phyloP scores from a whole-genome alignment of 1,284 basidiomycete species.

The Coniferiporia weirii region DNA sequence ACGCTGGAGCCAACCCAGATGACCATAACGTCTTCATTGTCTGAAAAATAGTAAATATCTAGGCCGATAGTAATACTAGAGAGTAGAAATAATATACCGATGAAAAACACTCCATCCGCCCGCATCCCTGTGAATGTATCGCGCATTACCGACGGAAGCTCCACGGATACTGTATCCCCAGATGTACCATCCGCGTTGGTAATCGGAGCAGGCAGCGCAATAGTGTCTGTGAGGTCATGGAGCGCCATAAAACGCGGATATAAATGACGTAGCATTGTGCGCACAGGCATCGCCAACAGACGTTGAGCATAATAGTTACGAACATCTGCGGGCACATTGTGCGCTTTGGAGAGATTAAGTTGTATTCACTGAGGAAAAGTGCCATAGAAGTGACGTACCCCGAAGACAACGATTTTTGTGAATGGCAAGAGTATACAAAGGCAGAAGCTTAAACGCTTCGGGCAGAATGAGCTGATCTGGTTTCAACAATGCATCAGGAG shows the following conservation, averaged over 20 bases:
- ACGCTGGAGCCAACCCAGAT: slow-evolving; percentile 88
- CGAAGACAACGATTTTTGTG: slow-evolving; percentile 92
- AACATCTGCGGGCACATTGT: slow-evolving; percentile 89
- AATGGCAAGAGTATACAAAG: slow-evolving; percentile 80
- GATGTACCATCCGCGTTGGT: not conserved
- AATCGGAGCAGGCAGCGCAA: slow-evolving; percentile 47
- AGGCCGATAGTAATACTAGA: not conserved
- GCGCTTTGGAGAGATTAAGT: slow-evolving; percentile 40
- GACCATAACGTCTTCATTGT: slow-evolving; percentile 88
- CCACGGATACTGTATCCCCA: not conserved
- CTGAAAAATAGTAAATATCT: slow-evolving; percentile 35
- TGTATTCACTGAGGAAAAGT: not conserved
- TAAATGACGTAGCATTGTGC: slow-evolving; percentile 71
- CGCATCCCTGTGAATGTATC: slow-evolving; percentile 87
- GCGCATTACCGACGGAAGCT: slow-evolving; percentile 79
- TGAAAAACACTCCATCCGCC: slow-evolving; percentile 84
- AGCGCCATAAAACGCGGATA: slow-evolving; percentile 90
- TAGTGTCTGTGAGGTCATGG: slow-evolving; percentile 75
- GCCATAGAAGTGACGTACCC: slow-evolving; percentile 40
- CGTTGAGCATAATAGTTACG: slow-evolving; percentile 84
- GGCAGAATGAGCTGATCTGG: slow-evolving; percentile 81
- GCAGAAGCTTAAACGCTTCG: slow-evolving; percentile 88
- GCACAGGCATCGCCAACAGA: slow-evolving; percentile 66
- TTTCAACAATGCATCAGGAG: slow-evolving; percentile 7
- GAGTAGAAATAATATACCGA: slow-evolving; percentile 50